A percentile compares a stretch with the other conserved stretches of the same genome.
Conservation (phyloP, 257 asterid species). For the Avicennia marina region DNA sequence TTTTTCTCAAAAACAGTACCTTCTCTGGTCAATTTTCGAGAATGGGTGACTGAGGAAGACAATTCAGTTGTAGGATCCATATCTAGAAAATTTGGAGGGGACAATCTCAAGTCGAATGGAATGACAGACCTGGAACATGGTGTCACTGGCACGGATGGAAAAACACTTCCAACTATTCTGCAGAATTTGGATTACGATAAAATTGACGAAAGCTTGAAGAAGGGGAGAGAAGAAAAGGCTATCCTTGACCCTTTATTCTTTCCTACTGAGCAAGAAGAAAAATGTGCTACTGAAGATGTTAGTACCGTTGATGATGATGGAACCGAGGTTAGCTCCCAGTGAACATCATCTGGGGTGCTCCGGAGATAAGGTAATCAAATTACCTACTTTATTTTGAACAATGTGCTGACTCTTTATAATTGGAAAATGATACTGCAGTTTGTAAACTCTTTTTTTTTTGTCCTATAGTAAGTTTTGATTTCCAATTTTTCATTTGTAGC, state of each 20-base stretch:
- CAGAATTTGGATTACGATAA: slow-evolving; percentile 50
- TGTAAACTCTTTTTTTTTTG: no score
- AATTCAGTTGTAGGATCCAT: slow-evolving; percentile 35
- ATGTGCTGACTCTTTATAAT: no score
- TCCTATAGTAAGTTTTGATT: no score
- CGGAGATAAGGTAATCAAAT: no score
- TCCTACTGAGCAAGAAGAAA: slow-evolving; percentile 26
- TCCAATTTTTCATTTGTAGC: no score
- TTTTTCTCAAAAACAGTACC: slow-evolving; percentile 44
- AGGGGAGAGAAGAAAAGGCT: slow-evolving; percentile 30
- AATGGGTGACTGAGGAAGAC: slow-evolving; percentile 65
- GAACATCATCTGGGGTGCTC: no score
- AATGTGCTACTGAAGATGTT: slow-evolving; percentile 10
- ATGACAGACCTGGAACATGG: slow-evolving; percentile 61
- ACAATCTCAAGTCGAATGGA: slow-evolving; percentile 39
- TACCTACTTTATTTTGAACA: no score
- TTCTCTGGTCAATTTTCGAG: slow-evolving; percentile 60
- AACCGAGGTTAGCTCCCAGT: no score
- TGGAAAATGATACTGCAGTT: no score
- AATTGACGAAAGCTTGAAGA: slow-evolving; percentile 43
- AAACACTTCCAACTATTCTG: slow-evolving; percentile 31
- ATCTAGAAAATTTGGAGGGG: slow-evolving; percentile 35
- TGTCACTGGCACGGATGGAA: slow-evolving; percentile 40
- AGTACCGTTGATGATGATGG: slow-evolving; percentile 15
- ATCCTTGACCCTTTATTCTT: slow-evolving; percentile 30